Conservation (phyloP, 2,329 filamentous ascomycete genomes). For the Fragosphaeria purpurea region DNA sequence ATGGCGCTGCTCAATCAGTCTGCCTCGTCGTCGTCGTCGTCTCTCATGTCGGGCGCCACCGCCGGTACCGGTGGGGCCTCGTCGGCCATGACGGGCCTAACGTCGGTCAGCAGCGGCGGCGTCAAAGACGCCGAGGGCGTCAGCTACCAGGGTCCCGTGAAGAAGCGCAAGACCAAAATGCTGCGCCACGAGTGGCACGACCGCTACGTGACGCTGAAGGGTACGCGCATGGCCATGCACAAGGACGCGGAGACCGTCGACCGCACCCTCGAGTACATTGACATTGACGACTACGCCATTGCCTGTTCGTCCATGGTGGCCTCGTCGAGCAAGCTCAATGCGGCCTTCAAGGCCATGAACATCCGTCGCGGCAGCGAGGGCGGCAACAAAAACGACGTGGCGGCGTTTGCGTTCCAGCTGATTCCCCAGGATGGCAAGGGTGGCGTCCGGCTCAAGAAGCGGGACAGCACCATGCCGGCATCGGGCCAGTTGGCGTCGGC, state of each 20-base stretch:
- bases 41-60: conserved; percentile 10
- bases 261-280: conserved; percentile 64
- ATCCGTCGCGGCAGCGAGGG: conserved; percentile 46
- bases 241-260: conserved; percentile 44
- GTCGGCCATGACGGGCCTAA: conserved; percentile 14
- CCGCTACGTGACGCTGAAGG: conserved; percentile 77
- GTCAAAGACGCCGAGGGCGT: conserved; percentile 36
- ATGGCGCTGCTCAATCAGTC: neutral
- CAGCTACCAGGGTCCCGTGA: conserved; percentile 78
- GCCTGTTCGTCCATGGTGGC: conserved; percentile 70
- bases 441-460: conserved; percentile 38
- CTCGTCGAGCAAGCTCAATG: conserved; percentile 69
- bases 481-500: conserved; percentile 16
- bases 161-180: conserved; percentile 83
- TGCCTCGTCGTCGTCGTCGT: conserved; percentile 11
- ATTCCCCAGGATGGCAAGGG: conserved; percentile 57
- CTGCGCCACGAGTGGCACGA: conserved; percentile 91
- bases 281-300: conserved; percentile 82
- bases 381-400: conserved; percentile 41
- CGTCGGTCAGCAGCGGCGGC: conserved; percentile 6
- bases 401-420: conserved; percentile 76
- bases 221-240: conserved; percentile 67
- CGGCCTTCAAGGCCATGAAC: conserved; percentile 74
- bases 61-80: conserved; percentile 14
- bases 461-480: conserved; percentile 32